A percentile compares a stretch with the other conserved stretches of the same genome.
Conservation (phyloP, 805 yeast species). For the Kodamaea hsintzibuensis region DNA sequence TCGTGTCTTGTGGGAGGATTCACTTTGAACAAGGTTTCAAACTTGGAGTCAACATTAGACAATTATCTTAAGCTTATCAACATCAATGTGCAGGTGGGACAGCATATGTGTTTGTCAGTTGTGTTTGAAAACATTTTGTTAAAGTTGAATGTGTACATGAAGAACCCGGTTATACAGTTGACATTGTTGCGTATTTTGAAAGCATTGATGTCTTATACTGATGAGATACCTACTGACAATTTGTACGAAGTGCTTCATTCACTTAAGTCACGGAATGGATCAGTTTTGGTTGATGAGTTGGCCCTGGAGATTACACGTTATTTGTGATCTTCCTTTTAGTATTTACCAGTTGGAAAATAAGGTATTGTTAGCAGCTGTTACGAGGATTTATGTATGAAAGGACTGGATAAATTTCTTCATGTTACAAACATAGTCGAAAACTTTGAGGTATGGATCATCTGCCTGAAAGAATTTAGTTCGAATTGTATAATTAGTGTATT, state of each 20-base stretch:
- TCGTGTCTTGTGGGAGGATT: slow-evolving; percentile 40
- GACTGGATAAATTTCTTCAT: too few relatives aligned
- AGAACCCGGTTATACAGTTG: slow-evolving; percentile 40
- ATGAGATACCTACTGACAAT: neutral
- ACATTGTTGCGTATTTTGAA: slow-evolving; percentile 29
- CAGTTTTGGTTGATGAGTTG: slow-evolving; percentile 41
- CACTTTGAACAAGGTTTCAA: slow-evolving; percentile 39
- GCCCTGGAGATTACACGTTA: slow-evolving; percentile 24
- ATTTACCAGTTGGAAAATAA: too few relatives aligned
- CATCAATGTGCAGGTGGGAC: slow-evolving; percentile 19
- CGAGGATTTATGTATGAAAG: too few relatives aligned
- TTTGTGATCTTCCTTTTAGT: neutral
- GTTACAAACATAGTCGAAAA: too few relatives aligned
- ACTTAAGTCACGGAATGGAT: slow-evolving; percentile 18
- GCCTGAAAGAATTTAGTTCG: neutral
- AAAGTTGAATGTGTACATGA: slow-evolving; percentile 28
- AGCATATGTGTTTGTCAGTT: slow-evolving; percentile 24
- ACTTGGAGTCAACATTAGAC: slow-evolving; percentile 45
- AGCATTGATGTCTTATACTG: slow-evolving; percentile 6
- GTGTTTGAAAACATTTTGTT: slow-evolving; percentile 31
- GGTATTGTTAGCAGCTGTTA: too few relatives aligned
- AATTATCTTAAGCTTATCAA: slow-evolving; percentile 38
- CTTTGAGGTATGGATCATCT: too few relatives aligned
- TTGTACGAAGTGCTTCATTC: slow-evolving; percentile 7
- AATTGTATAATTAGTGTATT: neutral